Percentiles rank a stretch among this genome's conserved stretches.
phyloP scores from a whole-genome alignment of 2,329 filamentous ascomycete genomes.

The Colletotrichum costaricense region DNA sequence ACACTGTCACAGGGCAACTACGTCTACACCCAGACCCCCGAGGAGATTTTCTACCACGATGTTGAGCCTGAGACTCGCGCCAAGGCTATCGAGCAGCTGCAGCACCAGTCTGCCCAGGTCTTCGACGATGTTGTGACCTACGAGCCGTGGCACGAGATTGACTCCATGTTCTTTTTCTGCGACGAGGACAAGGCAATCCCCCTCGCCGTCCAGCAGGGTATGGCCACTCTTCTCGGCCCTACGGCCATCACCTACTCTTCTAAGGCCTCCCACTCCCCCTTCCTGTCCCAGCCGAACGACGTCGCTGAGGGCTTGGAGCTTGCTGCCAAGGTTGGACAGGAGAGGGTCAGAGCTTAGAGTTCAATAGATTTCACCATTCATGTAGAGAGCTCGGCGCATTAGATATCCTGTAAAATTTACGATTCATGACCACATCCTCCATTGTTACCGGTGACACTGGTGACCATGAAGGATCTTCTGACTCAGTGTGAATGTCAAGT shows the following conservation, averaged over 20 bases:
- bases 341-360: constrained; percentile 14
- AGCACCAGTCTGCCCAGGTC: constrained; percentile 20
- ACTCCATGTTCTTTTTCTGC: constrained; percentile 41
- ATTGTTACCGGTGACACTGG: background rate
- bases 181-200: constrained; percentile 40
- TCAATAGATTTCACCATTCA: background rate
- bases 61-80: constrained; percentile 31
- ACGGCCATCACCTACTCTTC: constrained; percentile 12
- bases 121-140: constrained; percentile 39
- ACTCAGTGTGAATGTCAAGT: background rate
- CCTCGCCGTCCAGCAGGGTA: constrained; percentile 35
- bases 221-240: constrained; percentile 37
- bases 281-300: constrained; percentile 12
- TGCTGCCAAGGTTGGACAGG: constrained; percentile 16
- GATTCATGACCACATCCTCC: background rate
- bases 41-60: constrained; percentile 42
- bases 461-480: background rate
- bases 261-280: constrained; percentile 29
- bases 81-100: constrained; percentile 31
- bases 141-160: constrained; percentile 43
- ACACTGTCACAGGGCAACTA: constrained; percentile 24
- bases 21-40: constrained; percentile 13
- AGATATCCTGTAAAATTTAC: background rate
- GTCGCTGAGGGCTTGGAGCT: constrained; percentile 12
- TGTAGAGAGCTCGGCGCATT: background rate